These are phyloP conservation scores for Bauhinia variegata DNA, from an alignment of 306 rosid genomes.

Conservation along the genomic window DNA sequence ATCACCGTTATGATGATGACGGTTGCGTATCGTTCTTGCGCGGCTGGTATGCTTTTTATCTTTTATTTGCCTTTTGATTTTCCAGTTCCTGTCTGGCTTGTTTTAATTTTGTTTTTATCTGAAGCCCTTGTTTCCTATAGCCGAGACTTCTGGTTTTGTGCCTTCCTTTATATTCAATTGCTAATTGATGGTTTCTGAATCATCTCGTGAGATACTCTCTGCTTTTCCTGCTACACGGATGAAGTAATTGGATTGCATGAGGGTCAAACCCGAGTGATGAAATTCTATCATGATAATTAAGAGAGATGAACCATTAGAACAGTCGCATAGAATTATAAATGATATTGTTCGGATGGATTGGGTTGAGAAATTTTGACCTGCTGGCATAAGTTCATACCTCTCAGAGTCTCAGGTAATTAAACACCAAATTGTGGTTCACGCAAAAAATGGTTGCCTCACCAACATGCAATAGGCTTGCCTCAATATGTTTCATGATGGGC, in stretches of 20 bases:
- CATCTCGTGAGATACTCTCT: not conserved
- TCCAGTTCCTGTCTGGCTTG: not conserved
- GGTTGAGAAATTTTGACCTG: not conserved
- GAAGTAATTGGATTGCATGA: not conserved
- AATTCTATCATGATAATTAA: not conserved
- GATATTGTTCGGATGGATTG: not conserved
- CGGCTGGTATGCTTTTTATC: slow-evolving; percentile 64
- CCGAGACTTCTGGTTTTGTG: too few relatives aligned
- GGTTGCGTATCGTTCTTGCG: slow-evolving; percentile 57
- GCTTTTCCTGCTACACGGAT: not conserved
- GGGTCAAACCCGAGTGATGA: not conserved
- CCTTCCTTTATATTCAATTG: not conserved
- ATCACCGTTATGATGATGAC: slow-evolving; percentile 42
- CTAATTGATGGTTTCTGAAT: not conserved
- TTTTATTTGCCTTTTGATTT: not conserved
- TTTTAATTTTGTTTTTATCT: not conserved
- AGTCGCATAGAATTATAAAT: not conserved
- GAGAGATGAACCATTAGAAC: not conserved
- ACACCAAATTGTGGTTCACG: too few relatives aligned
- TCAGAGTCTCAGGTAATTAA: too few relatives aligned
- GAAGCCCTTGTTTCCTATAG: not conserved
- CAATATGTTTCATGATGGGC: slow-evolving; percentile 7
- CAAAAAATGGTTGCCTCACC: slow-evolving; percentile 9
- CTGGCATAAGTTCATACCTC: not conserved
- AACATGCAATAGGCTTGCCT: not conserved